Conservation (phyloP, 2,329 filamentous ascomycete species). For the Diplodia sapinea region DNA sequence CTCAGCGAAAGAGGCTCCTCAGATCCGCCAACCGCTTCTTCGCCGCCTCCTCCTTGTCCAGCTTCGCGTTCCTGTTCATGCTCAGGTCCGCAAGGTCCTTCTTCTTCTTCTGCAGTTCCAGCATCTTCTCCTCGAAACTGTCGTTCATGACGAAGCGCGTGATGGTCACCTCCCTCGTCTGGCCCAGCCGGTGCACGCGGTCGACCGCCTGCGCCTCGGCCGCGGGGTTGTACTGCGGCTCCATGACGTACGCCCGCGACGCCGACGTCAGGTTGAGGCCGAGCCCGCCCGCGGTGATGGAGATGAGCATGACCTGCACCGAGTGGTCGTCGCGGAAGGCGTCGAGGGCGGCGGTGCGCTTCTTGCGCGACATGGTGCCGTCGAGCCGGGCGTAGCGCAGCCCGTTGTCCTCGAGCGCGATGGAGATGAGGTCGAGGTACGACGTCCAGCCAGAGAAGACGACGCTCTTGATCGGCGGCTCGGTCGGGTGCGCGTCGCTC, state of each 20-base stretch:
- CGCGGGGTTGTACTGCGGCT: slow-evolving; percentile 96
- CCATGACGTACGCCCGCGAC: slow-evolving; percentile 93
- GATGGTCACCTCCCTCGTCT: slow-evolving; percentile 86
- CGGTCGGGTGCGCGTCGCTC: slow-evolving; percentile 64
- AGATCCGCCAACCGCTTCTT: slow-evolving; percentile 69
- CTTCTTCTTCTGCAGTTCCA: slow-evolving; percentile 89
- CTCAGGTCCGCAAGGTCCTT: slow-evolving; percentile 86
- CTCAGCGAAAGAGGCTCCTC: slow-evolving; percentile 60
- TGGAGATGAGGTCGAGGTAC: slow-evolving; percentile 88
- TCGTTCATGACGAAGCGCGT: slow-evolving; percentile 86
- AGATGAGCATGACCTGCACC: slow-evolving; percentile 84
- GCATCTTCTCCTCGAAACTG: slow-evolving; percentile 94
- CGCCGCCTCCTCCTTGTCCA: slow-evolving; percentile 66
- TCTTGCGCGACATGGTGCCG: slow-evolving; percentile 79
- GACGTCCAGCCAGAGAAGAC: slow-evolving; percentile 97
- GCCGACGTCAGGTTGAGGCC: slow-evolving; percentile 89
- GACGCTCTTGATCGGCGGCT: slow-evolving; percentile 86
- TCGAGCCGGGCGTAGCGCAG: slow-evolving; percentile 83
- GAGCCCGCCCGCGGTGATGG: slow-evolving; percentile 88
- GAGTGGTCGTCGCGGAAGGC: slow-evolving; percentile 73
- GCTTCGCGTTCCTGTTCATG: slow-evolving; percentile 52
- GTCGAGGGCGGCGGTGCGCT: slow-evolving; percentile 77
- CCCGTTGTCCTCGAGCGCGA: slow-evolving; percentile 71
- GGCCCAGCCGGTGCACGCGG: slow-evolving; percentile 84
- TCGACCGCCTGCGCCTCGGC: slow-evolving; percentile 94